A percentile compares a stretch with the other conserved stretches of the same genome.
Evolutionary conservation across 2,329 filamentous ascomycete genomes (phyloP).

Genomic region (Ophiostoma quercus): DNA sequence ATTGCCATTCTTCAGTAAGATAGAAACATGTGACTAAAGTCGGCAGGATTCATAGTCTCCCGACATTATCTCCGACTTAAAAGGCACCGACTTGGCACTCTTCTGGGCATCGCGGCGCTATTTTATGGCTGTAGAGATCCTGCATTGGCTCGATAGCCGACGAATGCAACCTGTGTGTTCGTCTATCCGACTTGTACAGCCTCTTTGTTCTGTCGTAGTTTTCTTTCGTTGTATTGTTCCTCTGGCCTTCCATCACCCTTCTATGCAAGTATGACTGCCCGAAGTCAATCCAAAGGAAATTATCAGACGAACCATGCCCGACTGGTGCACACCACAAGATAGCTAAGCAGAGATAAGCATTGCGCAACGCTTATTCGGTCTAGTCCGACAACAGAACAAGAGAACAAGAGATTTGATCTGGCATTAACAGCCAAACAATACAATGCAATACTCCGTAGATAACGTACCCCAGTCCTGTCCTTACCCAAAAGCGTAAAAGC

Average conservation of each 20-base stretch:
- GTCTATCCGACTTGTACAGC: not conserved
- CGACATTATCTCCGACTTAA: not conserved
- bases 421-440: no score
- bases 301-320: not conserved
- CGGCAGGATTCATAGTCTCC: not conserved
- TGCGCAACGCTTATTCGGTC: not conserved
- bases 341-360: slow-evolving; percentile 7
- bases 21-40: not conserved
- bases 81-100: not conserved
- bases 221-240: not conserved
- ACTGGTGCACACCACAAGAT: not conserved
- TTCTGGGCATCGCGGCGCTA: not conserved
- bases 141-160: not conserved
- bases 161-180: not conserved
- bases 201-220: not conserved
- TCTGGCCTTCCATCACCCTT: not conserved
- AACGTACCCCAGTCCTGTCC: not conserved
- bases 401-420: not conserved
- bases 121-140: not conserved
- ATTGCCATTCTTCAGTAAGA: no score
- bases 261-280: not conserved
- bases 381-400: not conserved
- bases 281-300: not conserved
- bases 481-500: slow-evolving; percentile 2
- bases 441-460: not conserved